Base-by-base conservation (phyloP, 2,329 filamentous ascomycete genomes). In the Xylaria sp. region DNA sequence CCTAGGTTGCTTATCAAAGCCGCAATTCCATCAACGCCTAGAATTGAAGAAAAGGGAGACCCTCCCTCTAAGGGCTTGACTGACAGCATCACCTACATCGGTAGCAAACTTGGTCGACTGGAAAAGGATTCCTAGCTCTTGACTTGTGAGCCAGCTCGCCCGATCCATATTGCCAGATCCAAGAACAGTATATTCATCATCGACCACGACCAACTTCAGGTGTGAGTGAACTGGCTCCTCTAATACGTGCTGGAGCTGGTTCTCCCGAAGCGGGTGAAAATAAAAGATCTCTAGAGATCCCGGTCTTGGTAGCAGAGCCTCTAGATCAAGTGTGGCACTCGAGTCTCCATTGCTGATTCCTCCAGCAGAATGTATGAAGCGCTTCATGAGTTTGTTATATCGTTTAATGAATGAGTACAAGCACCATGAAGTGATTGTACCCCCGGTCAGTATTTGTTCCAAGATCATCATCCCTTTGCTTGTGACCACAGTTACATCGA, bases 101-200 rank as follows among this genome's bases (percentile, higher is more conserved):
- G 50, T 66, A 3, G 78, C 79, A 50, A 84, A 74, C 0, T 71
- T 71, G 1, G 45, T 59, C 36, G 77, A 79, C 50, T 84, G 79
- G 61, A 89, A 85, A 45, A 89, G 73, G 33, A 96, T 81, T 0
- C 92, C 92, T 25, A 96, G 81, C 79, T 96, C 93, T 78, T 96
- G 93, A 77, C 91, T 94, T 5, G 93, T 96, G 78, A 88, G 94
- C 91, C 92, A 96, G 75, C 91, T 94, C 7, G 93, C 92, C 0
- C 92, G 86, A 79, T 96, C 93, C 84, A 94, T 88, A 76, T 96
- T 96, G 0, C 92, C 92, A 20, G 91, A 94, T 0, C 93, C 93
- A 2, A 96, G 80, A 0, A 96, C 83, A 1, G 90, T 82, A 22
- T 89, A 87, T 67, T 88, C 82, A 1, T 83, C 83, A 76, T 96